Conservation (phyloP, 768 basidiomycete species). For the Lenzites betulinus region DNA sequence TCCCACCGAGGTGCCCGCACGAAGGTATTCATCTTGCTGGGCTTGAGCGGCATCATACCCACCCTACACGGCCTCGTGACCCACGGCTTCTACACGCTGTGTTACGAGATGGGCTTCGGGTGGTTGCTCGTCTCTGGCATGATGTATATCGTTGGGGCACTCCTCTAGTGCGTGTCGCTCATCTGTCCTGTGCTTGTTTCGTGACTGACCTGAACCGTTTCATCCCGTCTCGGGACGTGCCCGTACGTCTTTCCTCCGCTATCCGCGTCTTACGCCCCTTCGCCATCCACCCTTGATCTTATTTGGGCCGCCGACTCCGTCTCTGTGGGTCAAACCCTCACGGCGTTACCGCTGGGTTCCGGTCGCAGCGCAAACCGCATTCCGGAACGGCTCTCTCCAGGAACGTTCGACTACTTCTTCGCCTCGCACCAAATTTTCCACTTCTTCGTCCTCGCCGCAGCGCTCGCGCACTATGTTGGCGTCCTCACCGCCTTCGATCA, state of each 20-base stretch:
- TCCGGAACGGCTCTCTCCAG: constrained; percentile 75
- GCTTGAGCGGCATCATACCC: constrained; percentile 69
- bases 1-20: constrained; percentile 78
- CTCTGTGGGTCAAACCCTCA: not conserved
- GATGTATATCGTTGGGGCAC: constrained; percentile 77
- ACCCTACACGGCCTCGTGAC: constrained; percentile 60
- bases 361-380: constrained; percentile 72
- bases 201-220: not conserved
- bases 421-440: constrained; percentile 94
- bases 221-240: not conserved
- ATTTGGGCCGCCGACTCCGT: not conserved
- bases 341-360: not conserved
- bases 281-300: not conserved
- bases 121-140: constrained; percentile 72
- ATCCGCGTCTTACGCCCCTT: not conserved
- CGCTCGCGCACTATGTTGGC: constrained; percentile 62
- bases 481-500: constrained; percentile 60
- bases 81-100: constrained; percentile 58
- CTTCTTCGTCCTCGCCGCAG: constrained; percentile 72
- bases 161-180: constrained; percentile 70
- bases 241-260: not conserved
- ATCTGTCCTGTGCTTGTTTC: not conserved
- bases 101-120: constrained; percentile 65
- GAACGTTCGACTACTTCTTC: constrained; percentile 76
- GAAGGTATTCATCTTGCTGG: constrained; percentile 75